These are phyloP conservation scores for Pittosporum tobira DNA, from an alignment of 129 eudicot species.

Conservation along the genomic window DNA sequence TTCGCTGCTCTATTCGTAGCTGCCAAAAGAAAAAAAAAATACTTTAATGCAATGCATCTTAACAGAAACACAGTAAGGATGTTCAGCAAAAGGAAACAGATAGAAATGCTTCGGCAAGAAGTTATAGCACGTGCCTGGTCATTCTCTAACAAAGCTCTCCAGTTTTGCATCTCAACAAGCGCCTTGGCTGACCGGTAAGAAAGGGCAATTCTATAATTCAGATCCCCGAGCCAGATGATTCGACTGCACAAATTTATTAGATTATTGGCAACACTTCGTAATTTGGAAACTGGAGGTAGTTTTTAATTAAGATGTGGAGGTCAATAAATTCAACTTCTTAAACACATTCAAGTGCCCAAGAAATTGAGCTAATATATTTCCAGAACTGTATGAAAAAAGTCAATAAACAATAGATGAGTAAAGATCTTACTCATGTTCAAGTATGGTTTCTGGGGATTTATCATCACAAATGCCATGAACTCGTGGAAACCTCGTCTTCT, in stretches of 20 bases:
- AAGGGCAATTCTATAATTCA: constrained; percentile 85
- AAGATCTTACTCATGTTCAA: constrained; percentile 76
- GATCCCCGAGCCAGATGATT: constrained; percentile 95
- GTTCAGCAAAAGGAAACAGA: background rate
- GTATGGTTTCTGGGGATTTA: constrained; percentile 80
- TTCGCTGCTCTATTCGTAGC: constrained; percentile 83
- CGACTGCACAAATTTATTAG: constrained; percentile 48
- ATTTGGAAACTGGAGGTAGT: background rate
- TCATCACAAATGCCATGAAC: constrained; percentile 51
- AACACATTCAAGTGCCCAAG: background rate
- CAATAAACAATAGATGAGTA: background rate
- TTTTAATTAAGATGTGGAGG: background rate
- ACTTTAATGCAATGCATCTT: background rate
- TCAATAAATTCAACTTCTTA: background rate
- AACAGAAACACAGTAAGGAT: too few species aligned
- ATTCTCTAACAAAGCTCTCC: constrained; percentile 87
- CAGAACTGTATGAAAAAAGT: background rate
- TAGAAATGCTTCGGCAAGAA: background rate
- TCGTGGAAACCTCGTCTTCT: constrained; percentile 84
- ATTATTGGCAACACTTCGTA: background rate
- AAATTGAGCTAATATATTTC: background rate
- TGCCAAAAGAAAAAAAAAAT: constrained; percentile 26
- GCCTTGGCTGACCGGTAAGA: constrained; percentile 92
- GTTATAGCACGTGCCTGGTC: constrained; percentile 55
- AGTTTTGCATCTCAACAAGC: constrained; percentile 94